phyloP scores from a whole-genome alignment of 495 filamentous ascomycete genomes.

The Aspergillus nidulans region DNA sequence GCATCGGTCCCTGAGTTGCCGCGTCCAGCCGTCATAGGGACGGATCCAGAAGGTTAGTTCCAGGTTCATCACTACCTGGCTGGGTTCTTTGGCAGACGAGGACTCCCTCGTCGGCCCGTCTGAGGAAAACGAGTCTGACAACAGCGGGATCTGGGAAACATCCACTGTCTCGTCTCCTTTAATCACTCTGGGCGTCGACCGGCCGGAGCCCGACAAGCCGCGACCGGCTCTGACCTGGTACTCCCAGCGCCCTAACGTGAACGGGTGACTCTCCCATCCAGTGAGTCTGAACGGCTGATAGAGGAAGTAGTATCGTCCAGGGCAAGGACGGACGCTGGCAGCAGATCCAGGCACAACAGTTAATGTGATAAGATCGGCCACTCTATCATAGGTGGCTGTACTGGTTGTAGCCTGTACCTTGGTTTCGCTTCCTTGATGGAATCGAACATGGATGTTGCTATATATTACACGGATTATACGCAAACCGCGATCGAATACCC shows the following conservation, averaged over 20 bases:
- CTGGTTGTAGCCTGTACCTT: slow-evolving; percentile 25
- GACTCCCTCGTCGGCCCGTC: no score
- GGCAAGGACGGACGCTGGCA: slow-evolving; percentile 29
- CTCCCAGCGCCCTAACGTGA: slow-evolving; percentile 49
- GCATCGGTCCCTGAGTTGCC: slow-evolving; percentile 37
- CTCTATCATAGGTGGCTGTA: slow-evolving; percentile 41
- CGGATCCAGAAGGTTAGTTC: slow-evolving; percentile 43
- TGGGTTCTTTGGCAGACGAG: no score
- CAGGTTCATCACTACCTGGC: not conserved
- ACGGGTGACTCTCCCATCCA: slow-evolving; percentile 59
- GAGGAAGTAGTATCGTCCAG: slow-evolving; percentile 55
- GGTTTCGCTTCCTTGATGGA: slow-evolving; percentile 14
- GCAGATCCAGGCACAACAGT: slow-evolving; percentile 33
- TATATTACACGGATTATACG: slow-evolving; percentile 44
- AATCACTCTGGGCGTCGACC: not conserved
- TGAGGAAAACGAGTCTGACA: slow-evolving; percentile 19
- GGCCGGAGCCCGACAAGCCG: not conserved
- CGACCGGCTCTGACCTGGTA: slow-evolving; percentile 11
- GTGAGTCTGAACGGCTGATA: slow-evolving; percentile 46
- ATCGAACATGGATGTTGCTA: slow-evolving; percentile 39
- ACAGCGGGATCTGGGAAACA: slow-evolving; percentile 30
- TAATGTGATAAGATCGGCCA: slow-evolving; percentile 48
- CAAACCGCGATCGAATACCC: slow-evolving; percentile 47
- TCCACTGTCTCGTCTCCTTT: slow-evolving; percentile 15
- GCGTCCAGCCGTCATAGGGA: slow-evolving; percentile 48